Base-by-base conservation (phyloP, 2,329 filamentous ascomycete species). In the Fusarium irregulare region DNA sequence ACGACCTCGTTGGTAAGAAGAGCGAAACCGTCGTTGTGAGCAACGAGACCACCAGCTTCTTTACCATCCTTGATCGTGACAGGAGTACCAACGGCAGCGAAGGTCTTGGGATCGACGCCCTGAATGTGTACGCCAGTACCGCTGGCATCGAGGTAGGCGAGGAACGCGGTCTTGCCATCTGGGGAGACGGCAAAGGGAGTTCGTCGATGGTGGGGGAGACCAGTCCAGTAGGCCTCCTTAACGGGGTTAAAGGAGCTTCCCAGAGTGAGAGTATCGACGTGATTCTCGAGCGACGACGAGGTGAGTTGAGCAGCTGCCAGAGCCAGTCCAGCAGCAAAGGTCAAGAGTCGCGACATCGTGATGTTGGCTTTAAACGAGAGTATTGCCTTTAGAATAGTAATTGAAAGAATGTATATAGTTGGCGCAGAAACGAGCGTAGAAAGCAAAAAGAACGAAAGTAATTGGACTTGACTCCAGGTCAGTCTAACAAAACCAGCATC, bases 21-120 rank as follows among this genome's bases (percentile, higher is more conserved):
- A n/a, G 88, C 87, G 65, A 90, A 90, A 4, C 88, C 88, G 75
- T 90, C 87, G 75, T 90, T 85, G 72, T 89, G 88, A 18, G 87
- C 88, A 45, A 90, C 85, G 2, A 90, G 82, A 47, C 88, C 88
- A 56, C 87, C 86, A 7, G 86, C 87, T 78, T 90, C 88, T 71
- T 87, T 86, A 41, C 82, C 87, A 16, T 83, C 82, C n/a, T 81
- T 73, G 41, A 89, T 78, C 1, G 85, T 86, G 5, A 89, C 80
- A 0, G 83, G 76, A 27, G 80, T 81, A 10, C 87, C 88, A 12
- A 84, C 83, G 16, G 86, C 83, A 18, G 81, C 79, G 70, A 90
- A 89, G 10, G 86, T 87, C 6, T 78, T 76, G 4, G 86, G 83
- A 69, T 88, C 80, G 21, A 90, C 80, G 45, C 85, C 81, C 76